Conservation (phyloP, 2,329 filamentous ascomycete genomes). For the Scleromitrula shiraiana region DNA sequence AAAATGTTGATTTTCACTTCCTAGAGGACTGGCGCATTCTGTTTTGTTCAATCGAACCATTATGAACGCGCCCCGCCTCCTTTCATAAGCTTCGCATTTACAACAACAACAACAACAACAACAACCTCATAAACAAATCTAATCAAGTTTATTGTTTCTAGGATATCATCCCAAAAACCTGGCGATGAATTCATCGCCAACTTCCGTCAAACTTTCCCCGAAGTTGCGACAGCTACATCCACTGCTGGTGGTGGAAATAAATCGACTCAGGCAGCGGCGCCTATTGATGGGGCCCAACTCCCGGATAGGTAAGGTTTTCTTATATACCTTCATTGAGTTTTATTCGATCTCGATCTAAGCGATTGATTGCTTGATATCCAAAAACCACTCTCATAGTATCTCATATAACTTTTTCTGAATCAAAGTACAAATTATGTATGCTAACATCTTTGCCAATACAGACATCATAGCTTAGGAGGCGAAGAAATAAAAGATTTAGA, state of each 20-base stretch:
- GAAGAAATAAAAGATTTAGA: constrained; percentile 63
- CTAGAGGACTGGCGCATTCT: not conserved
- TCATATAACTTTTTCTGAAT: too few relatives aligned
- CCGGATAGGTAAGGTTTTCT: constrained; percentile 21
- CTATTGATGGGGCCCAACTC: constrained; percentile 23
- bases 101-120: constrained; percentile 13
- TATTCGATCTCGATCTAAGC: too few relatives aligned
- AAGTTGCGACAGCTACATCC: constrained; percentile 50
- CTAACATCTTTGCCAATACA: constrained; percentile 9
- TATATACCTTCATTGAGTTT: not conserved
- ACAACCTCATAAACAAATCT: too few relatives aligned
- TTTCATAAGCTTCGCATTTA: not conserved
- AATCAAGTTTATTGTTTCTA: constrained; percentile 34
- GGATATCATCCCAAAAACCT: constrained; percentile 66
- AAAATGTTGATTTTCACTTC: not conserved
- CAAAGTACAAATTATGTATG: not conserved
- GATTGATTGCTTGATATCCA: too few relatives aligned
- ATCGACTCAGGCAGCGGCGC: constrained; percentile 24
- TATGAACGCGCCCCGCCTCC: not conserved
- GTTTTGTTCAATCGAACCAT: not conserved
- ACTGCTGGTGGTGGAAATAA: constrained; percentile 34
- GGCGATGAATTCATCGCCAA: constrained; percentile 74
- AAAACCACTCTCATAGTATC: too few relatives aligned
- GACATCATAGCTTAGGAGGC: constrained; percentile 24
- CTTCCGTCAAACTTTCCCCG: constrained; percentile 78